phyloP scores from a whole-genome alignment of 768 basidiomycete genomes.

The Rhizopogon salebrosus region DNA sequence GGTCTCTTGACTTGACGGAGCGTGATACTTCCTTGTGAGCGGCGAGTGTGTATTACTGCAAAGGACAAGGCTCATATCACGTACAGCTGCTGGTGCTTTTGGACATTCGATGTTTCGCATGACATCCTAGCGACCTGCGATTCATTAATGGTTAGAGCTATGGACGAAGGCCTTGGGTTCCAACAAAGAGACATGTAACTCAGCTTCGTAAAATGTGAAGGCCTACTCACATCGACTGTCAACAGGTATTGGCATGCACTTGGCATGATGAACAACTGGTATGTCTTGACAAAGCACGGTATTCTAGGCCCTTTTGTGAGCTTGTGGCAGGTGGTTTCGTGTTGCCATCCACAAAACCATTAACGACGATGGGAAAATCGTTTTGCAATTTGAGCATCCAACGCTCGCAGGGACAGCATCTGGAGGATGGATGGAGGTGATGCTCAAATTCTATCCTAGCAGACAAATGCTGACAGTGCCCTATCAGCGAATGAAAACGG shows the following conservation, averaged over 20 bases:
- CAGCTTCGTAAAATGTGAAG: neutral
- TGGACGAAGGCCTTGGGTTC: constrained; percentile 47
- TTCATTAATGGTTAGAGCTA: constrained; percentile 44
- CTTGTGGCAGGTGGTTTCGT: constrained; percentile 46
- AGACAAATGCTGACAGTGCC: neutral
- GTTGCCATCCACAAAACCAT: constrained; percentile 39
- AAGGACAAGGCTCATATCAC: neutral
- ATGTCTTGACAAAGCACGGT: neutral
- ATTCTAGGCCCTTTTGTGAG: neutral
- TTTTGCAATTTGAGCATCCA: constrained; percentile 53
- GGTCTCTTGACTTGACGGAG: constrained; percentile 42
- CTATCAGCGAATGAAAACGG: constrained; percentile 37
- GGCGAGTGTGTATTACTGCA: neutral
- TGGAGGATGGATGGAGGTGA: constrained; percentile 59
- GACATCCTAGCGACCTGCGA: constrained; percentile 27
- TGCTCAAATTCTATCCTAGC: neutral
- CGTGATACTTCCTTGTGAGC: constrained; percentile 44
- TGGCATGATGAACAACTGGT: constrained; percentile 55
- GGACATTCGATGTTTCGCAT: constrained; percentile 37
- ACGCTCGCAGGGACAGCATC: constrained; percentile 41
- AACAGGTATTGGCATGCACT: constrained; percentile 45
- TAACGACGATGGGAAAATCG: constrained; percentile 13
- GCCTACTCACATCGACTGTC: constrained; percentile 4
- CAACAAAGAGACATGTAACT: constrained; percentile 51
- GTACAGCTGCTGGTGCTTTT: constrained; percentile 54